Percentiles rank a stretch among this genome's conserved stretches.
Conservation (phyloP, 305 asterid species). For the Ilex paraguariensis region DNA sequence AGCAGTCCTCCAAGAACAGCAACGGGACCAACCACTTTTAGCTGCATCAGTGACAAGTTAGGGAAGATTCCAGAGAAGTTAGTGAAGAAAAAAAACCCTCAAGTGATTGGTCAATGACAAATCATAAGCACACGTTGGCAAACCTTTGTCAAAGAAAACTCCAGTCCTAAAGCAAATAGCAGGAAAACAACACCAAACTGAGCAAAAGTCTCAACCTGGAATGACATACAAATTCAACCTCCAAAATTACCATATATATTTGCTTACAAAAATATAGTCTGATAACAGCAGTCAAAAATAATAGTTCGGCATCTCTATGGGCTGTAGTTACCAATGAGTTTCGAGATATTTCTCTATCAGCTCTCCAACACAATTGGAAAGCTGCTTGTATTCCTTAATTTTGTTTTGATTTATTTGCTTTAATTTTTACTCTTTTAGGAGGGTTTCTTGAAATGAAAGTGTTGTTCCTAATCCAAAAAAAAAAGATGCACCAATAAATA, state of each 20-base stretch:
- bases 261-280: too few relatives aligned
- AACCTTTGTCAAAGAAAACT: slow-evolving; percentile 93
- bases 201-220: slow-evolving; percentile 94
- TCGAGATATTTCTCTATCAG: too few relatives aligned
- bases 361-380: too few relatives aligned
- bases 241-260: not conserved
- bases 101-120: slow-evolving; percentile 1
- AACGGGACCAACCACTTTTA: slow-evolving; percentile 90
- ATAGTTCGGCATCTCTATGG: too few relatives aligned
- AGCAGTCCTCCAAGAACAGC: slow-evolving; percentile 93
- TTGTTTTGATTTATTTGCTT: too few relatives aligned
- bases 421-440: too few relatives aligned
- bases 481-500: too few relatives aligned
- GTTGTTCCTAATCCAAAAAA: too few relatives aligned
- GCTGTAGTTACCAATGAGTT: too few relatives aligned
- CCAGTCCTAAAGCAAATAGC: slow-evolving; percentile 94
- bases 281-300: too few relatives aligned
- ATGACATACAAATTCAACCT: not conserved
- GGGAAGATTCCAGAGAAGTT: slow-evolving; percentile 7
- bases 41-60: slow-evolving; percentile 46
- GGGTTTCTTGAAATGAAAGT: too few relatives aligned
- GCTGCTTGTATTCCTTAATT: too few relatives aligned
- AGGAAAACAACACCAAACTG: slow-evolving; percentile 99
- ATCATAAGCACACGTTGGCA: slow-evolving; percentile 8
- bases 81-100: not conserved